Conservation (phyloP, 352 stramenopile genomes). For the Thraustotheca clavata region DNA sequence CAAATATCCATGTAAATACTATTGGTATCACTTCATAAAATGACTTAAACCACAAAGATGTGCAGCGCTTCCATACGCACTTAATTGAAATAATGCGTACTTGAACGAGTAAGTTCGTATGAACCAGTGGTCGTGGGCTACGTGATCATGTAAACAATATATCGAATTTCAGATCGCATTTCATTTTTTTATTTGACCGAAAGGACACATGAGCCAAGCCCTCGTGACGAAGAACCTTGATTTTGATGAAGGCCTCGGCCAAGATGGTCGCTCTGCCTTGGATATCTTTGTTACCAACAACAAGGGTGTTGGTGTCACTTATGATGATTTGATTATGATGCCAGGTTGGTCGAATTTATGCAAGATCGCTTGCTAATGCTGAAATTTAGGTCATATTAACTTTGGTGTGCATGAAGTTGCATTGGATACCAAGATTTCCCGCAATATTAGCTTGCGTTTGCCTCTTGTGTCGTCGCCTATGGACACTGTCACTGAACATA, state of each 20-base stretch:
- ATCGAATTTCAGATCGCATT: conserved; percentile 2
- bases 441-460: conserved; percentile 93
- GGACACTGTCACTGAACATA: conserved; percentile 99
- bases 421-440: conserved; percentile 90
- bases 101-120: neutral
- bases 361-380: neutral
- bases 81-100: neutral
- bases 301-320: conserved; percentile 67
- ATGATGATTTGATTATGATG: conserved; percentile 81
- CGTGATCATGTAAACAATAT: conserved; percentile 9
- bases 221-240: conserved; percentile 20
- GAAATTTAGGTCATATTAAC: conserved; percentile 82
- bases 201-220: neutral
- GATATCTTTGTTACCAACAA: conserved; percentile 86
- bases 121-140: conserved; percentile 5
- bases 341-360: conserved; percentile 27
- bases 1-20: too few species aligned
- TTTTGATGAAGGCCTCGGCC: conserved; percentile 19
- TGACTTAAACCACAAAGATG: too few species aligned
- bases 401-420: conserved; percentile 93
- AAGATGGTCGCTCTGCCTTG: conserved; percentile 60
- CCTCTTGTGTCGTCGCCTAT: conserved; percentile 98
- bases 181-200: too few species aligned
- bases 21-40: too few species aligned
- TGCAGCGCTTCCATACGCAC: too few species aligned